These are phyloP conservation scores for Vigna mungo DNA, from an alignment of 306 rosid genomes.

Conservation along the genomic window DNA sequence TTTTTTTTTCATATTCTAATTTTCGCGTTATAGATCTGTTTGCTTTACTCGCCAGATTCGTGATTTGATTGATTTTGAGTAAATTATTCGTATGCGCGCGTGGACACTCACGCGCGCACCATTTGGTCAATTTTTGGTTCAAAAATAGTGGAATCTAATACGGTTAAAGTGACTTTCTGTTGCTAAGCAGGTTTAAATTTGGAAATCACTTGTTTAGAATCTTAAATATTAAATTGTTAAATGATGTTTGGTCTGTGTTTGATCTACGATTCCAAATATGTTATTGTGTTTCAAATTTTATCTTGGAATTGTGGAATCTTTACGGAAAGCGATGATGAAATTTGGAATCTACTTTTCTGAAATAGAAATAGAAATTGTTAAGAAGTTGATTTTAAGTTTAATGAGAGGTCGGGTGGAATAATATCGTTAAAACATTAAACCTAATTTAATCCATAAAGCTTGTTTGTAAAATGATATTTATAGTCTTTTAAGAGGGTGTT, in stretches of 20 bases:
- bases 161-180: not conserved
- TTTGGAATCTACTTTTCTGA: not conserved
- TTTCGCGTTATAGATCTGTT: conserved; percentile 26
- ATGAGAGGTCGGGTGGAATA: too few species aligned
- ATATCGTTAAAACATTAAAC: too few species aligned
- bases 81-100: not conserved
- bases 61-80: not conserved
- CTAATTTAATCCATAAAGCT: too few species aligned
- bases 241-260: not conserved
- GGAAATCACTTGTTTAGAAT: not conserved
- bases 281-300: not conserved
- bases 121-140: not conserved
- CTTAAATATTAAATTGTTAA: not conserved
- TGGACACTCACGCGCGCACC: not conserved
- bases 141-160: not conserved
- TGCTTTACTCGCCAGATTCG: not conserved
- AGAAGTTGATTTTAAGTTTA: too few species aligned
- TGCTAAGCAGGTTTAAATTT: not conserved
- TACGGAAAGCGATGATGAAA: not conserved
- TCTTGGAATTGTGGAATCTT: not conserved
- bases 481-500: not conserved
- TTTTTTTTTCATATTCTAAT: not conserved
- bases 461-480: too few species aligned
- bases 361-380: not conserved
- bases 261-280: not conserved